Conservation (phyloP, 345 rosid species). For the Noccaea caerulescens region DNA sequence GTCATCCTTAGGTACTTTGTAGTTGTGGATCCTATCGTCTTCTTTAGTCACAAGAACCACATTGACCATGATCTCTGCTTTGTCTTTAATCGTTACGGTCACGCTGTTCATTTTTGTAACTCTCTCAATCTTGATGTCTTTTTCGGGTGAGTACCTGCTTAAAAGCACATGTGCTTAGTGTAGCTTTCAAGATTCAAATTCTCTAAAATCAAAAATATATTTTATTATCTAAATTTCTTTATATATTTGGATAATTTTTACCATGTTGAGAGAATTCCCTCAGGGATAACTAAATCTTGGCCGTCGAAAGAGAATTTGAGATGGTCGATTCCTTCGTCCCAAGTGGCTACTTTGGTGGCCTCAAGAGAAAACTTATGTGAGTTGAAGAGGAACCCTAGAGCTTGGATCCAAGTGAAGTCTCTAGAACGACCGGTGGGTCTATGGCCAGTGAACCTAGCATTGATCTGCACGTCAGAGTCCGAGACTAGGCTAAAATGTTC, state of each 20-base stretch:
- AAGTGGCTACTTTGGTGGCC: constrained; percentile 51
- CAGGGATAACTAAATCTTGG: constrained; percentile 47
- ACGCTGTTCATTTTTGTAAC: constrained; percentile 52
- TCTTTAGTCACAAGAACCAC: constrained; percentile 66
- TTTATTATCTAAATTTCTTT: not conserved
- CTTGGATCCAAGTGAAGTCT: constrained; percentile 64
- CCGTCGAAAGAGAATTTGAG: constrained; percentile 57
- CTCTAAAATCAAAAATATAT: not conserved
- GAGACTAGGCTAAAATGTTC: constrained; percentile 58
- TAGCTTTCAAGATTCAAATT: not conserved
- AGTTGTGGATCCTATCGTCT: constrained; percentile 58
- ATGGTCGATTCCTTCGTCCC: constrained; percentile 59
- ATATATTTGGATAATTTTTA: not conserved
- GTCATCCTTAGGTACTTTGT: constrained; percentile 53
- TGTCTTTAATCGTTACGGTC: constrained; percentile 44
- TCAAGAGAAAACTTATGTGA: constrained; percentile 57
- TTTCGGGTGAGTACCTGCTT: constrained; percentile 38
- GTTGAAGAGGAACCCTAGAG: constrained; percentile 49
- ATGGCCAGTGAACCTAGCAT: constrained; percentile 57
- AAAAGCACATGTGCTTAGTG: not conserved
- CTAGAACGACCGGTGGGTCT: constrained; percentile 47
- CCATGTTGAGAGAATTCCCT: constrained; percentile 57
- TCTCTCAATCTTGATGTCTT: constrained; percentile 56
- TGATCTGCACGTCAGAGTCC: constrained; percentile 52
- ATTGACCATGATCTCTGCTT: constrained; percentile 55